A percentile compares a stretch with the other conserved stretches of the same genome.
Conservation (phyloP, 768 basidiomycete genomes). For the Amanita inopinata region DNA sequence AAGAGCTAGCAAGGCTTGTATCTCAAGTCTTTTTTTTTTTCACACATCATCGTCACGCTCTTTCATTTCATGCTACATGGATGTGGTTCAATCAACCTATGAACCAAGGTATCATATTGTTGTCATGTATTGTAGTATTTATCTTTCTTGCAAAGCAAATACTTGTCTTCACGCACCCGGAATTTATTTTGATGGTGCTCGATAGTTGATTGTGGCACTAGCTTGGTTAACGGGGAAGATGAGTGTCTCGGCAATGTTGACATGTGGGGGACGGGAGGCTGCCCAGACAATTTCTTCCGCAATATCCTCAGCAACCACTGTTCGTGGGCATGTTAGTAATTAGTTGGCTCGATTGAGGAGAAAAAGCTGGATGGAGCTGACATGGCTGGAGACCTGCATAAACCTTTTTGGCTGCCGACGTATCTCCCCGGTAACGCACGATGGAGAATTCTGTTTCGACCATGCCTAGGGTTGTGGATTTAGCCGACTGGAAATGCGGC, state of each 20-base stretch:
- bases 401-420: conserved; percentile 73
- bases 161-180: too few species aligned
- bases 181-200: conserved; percentile 29
- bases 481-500: neutral
- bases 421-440: conserved; percentile 82
- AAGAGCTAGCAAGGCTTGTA: conserved; percentile 28
- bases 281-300: conserved; percentile 99
- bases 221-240: conserved; percentile 80
- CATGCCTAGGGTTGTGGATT: conserved; percentile 20
- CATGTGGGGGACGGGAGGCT: conserved; percentile 83
- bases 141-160: too few species aligned
- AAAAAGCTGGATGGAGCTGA: conserved; percentile 29
- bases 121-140: conserved; percentile 11
- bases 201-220: conserved; percentile 51
- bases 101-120: neutral
- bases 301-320: conserved; percentile 78
- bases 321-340: too few species aligned
- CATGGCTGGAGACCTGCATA: conserved; percentile 84
- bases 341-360: conserved; percentile 4
- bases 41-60: neutral
- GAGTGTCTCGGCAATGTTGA: conserved; percentile 79
- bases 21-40: neutral
- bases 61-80: neutral
- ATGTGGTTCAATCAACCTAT: neutral
- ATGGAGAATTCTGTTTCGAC: conserved; percentile 77